Conservation (phyloP, 2,329 filamentous ascomycete genomes). For the Trichoderma oligosporum region DNA sequence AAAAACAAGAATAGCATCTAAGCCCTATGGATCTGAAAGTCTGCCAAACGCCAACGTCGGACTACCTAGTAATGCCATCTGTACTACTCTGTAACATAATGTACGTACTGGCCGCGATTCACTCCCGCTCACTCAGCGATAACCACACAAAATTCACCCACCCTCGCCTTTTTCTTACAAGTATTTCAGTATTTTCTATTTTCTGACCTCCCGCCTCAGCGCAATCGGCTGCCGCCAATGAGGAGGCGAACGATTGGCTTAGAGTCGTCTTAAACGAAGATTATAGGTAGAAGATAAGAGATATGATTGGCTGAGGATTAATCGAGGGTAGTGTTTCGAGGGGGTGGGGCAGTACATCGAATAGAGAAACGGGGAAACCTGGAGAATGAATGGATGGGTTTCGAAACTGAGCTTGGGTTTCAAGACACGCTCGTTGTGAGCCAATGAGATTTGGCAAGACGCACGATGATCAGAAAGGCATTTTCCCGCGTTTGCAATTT, state of each 20-base stretch:
- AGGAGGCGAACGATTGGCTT: slow-evolving; percentile 4
- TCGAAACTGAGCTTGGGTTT: slow-evolving; percentile 15
- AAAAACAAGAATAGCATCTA: slow-evolving; percentile 2
- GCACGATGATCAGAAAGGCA: no score
- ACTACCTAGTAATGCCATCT: no score
- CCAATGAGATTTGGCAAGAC: slow-evolving; percentile 12
- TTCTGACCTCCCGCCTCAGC: neutral
- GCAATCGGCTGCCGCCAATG: slow-evolving; percentile 3
- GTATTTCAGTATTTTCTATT: no score
- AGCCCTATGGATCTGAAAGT: no score
- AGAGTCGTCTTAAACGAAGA: neutral
- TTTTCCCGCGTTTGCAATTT: no score
- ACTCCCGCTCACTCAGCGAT: neutral
- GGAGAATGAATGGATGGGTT: neutral
- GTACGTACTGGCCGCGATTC: no score
- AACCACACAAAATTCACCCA: no score
- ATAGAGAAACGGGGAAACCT: neutral
- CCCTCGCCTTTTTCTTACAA: neutral
- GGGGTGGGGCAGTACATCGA: neutral
- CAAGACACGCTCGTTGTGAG: slow-evolving; percentile 10
- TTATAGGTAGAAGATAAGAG: neutral
- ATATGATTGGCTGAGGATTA: slow-evolving; percentile 10
- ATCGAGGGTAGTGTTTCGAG: slow-evolving; percentile 7
- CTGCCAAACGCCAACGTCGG: no score
- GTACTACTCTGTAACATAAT: no score